These are phyloP conservation scores for Eucalyptus cloeziana DNA, from an alignment of 345 rosid species.

Conservation along the genomic window DNA sequence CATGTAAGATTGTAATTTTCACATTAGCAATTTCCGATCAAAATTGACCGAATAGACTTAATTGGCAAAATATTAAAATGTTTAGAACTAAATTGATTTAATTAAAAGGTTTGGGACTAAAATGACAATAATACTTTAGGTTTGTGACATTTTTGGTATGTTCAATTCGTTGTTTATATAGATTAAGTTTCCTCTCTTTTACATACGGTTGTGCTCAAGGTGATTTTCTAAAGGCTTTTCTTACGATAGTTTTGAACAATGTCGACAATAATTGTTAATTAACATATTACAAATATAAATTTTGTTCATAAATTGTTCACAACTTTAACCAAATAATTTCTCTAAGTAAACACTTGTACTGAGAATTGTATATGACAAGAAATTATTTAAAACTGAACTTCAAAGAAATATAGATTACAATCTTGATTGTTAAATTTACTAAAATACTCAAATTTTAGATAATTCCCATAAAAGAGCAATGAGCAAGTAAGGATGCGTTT, in stretches of 20 bases:
- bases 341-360: too few species aligned
- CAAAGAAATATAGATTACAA: not conserved
- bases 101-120: too few species aligned
- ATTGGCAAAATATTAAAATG: too few species aligned
- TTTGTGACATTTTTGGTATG: not conserved
- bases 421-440: too few species aligned
- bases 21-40: accelerated
- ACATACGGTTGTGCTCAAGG: not conserved
- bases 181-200: not conserved
- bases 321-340: not conserved
- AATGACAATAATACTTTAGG: too few species aligned
- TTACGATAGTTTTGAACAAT: not conserved
- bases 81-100: not conserved
- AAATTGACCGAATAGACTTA: too few species aligned
- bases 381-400: not conserved
- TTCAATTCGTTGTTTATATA: too few species aligned
- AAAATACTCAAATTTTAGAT: not conserved
- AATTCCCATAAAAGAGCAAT: not conserved
- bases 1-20: accelerated
- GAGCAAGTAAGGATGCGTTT: too few species aligned
- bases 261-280: not conserved
- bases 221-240: not conserved
- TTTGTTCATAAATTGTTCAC: not conserved
- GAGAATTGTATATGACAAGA: not conserved
- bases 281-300: too few species aligned